These are phyloP conservation scores for Talaromyces sp. DNA, from an alignment of 2,329 filamentous ascomycete species.

Conservation along the genomic window DNA sequence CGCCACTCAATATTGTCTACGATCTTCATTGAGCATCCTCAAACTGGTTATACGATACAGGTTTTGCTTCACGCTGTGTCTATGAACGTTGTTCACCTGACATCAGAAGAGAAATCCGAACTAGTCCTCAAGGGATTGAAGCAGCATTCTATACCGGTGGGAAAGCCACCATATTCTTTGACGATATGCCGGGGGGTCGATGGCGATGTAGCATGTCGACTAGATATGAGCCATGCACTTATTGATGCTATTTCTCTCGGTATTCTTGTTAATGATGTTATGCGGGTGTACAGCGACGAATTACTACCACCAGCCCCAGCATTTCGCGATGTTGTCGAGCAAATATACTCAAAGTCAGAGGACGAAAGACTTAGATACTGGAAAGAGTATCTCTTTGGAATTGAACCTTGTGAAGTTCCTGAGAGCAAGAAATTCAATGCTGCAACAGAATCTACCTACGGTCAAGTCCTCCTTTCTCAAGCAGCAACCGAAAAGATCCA, in stretches of 20 bases:
- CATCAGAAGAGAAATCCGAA: background rate
- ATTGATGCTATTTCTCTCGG: slow-evolving; percentile 8
- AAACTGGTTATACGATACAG: background rate
- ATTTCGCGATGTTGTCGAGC: background rate
- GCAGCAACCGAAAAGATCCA: background rate
- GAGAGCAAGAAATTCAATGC: background rate
- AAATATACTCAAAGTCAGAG: background rate
- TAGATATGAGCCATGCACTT: slow-evolving; percentile 31
- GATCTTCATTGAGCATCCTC: background rate
- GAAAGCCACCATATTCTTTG: background rate
- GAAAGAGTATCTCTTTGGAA: background rate
- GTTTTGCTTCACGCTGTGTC: background rate
- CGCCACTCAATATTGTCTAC: background rate
- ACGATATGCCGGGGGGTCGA: background rate
- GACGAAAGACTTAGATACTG: background rate
- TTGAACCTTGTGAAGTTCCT: background rate
- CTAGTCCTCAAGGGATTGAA: background rate
- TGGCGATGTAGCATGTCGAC: slow-evolving; percentile 22
- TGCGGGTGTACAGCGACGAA: slow-evolving; percentile 5
- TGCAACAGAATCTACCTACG: background rate
- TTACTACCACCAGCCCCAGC: background rate
- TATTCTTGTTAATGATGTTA: background rate
- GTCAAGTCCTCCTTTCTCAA: background rate
- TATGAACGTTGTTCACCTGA: background rate
- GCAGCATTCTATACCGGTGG: background rate